These are phyloP conservation scores for Hygrocybe coccinea DNA, from an alignment of 768 basidiomycete species.

Conservation along the genomic window DNA sequence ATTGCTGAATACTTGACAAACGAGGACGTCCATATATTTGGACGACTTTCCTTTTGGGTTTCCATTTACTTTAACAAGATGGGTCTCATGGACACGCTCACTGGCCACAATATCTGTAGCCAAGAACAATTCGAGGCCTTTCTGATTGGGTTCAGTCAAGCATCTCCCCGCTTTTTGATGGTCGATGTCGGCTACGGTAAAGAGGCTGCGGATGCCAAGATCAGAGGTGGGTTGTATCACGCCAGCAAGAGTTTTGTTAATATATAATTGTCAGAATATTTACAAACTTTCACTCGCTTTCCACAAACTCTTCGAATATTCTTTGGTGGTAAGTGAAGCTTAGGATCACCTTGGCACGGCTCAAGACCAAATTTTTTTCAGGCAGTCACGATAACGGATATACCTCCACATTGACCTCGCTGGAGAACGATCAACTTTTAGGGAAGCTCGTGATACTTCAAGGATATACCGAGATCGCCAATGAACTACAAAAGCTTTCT, in stretches of 20 bases:
- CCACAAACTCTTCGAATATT: slow-evolving; percentile 73
- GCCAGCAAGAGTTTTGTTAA: neutral
- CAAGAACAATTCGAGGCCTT: slow-evolving; percentile 68
- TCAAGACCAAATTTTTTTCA: slow-evolving; percentile 19
- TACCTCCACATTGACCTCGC: slow-evolving; percentile 47
- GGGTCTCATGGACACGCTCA: slow-evolving; percentile 47
- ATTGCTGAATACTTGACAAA: slow-evolving; percentile 64
- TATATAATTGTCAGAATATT: slow-evolving; percentile 45
- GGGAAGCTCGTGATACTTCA: slow-evolving; percentile 64
- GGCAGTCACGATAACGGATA: slow-evolving; percentile 57
- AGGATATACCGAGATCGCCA: slow-evolving; percentile 39
- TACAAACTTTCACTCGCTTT: slow-evolving; percentile 65
- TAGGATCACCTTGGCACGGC: neutral
- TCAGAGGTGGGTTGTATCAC: slow-evolving; percentile 51
- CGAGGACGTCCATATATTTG: slow-evolving; percentile 57
- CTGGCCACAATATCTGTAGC: slow-evolving; percentile 52
- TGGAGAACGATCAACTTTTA: slow-evolving; percentile 58
- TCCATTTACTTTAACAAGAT: slow-evolving; percentile 65
- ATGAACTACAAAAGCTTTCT: slow-evolving; percentile 43
- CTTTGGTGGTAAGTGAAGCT: slow-evolving; percentile 51
- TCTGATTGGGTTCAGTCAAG: slow-evolving; percentile 64
- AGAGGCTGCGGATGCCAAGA: slow-evolving; percentile 60
- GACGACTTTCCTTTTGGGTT: slow-evolving; percentile 71
- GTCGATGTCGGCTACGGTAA: slow-evolving; percentile 65
- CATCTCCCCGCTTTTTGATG: slow-evolving; percentile 64